Percentiles rank a stretch among this genome's conserved stretches.
Conservation (phyloP, 2,329 filamentous ascomycete genomes). For the Pseudogymnoascus sp. region DNA sequence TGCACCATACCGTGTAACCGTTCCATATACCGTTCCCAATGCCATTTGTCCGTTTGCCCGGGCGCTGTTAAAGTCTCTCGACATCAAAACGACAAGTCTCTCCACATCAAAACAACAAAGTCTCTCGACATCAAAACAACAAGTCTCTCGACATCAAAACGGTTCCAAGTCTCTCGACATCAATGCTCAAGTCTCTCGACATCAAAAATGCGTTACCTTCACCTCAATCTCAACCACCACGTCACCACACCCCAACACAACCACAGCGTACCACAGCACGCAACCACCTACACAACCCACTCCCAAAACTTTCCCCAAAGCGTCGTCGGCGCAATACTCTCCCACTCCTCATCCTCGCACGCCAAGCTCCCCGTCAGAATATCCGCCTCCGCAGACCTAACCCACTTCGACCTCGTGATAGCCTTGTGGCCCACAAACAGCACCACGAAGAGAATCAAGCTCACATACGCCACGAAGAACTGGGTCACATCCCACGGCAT, state of each 20-base stretch:
- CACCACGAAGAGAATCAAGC: slow-evolving; percentile 52
- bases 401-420: slow-evolving; percentile 28
- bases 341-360: slow-evolving; percentile 29
- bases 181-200: slow-evolving; percentile 2
- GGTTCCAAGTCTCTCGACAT: slow-evolving; percentile 2
- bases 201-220: background rate
- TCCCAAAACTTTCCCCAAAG: slow-evolving; percentile 25
- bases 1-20: slow-evolving; percentile 1
- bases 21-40: background rate
- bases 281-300: slow-evolving; percentile 15
- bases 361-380: slow-evolving; percentile 32
- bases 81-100: background rate
- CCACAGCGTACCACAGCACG: background rate
- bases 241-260: background rate
- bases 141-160: slow-evolving; percentile 10
- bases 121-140: slow-evolving; percentile 9
- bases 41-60: slow-evolving; percentile 1
- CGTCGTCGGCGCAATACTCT: slow-evolving; percentile 26
- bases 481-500: slow-evolving; percentile 50
- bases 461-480: slow-evolving; percentile 59
- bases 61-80: background rate
- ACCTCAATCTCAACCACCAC: background rate
- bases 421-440: slow-evolving; percentile 53
- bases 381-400: slow-evolving; percentile 34
- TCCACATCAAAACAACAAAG: background rate